phyloP scores from a whole-genome alignment of 306 rosid species.

The Urtica urens region DNA sequence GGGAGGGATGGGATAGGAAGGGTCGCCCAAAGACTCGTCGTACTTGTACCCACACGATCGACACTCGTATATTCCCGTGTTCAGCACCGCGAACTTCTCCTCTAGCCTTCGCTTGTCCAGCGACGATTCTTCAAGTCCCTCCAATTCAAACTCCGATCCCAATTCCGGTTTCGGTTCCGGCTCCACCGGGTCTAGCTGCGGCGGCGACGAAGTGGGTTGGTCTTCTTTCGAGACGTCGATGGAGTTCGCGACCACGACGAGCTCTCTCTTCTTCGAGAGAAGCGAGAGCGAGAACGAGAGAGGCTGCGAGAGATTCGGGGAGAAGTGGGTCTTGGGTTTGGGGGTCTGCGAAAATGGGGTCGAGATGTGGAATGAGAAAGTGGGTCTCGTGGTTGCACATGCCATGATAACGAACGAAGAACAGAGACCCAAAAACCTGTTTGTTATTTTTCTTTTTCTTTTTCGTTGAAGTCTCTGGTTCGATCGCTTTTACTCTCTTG shows the following conservation, averaged over 20 bases:
- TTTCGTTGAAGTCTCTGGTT: background rate
- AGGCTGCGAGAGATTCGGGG: slow-evolving; percentile 20
- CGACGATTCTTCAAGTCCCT: no score
- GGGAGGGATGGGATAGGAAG: slow-evolving; percentile 73
- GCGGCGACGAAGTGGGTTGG: slow-evolving; percentile 32
- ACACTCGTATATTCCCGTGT: slow-evolving; percentile 84
- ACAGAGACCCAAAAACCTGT: background rate
- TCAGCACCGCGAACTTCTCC: slow-evolving; percentile 85
- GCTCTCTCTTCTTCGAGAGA: slow-evolving; percentile 11
- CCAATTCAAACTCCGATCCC: background rate
- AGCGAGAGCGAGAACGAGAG: slow-evolving; percentile 14
- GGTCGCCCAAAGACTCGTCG: slow-evolving; percentile 78
- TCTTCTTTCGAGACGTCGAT: slow-evolving; percentile 75
- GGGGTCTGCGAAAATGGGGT: slow-evolving; percentile 31
- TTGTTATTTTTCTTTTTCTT: background rate
- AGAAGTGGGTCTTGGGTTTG: slow-evolving; percentile 30
- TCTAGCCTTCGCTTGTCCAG: slow-evolving; percentile 58
- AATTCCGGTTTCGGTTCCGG: background rate
- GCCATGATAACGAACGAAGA: slow-evolving; percentile 29
- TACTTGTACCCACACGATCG: slow-evolving; percentile 88
- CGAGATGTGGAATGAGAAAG: slow-evolving; percentile 50
- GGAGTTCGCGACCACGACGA: slow-evolving; percentile 30
- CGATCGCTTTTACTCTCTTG: background rate
- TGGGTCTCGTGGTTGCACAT: slow-evolving; percentile 39
- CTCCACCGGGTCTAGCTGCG: slow-evolving; percentile 7